phyloP scores from a whole-genome alignment of 139 green algal genomes.

The Chlamydomonas applanata region DNA sequence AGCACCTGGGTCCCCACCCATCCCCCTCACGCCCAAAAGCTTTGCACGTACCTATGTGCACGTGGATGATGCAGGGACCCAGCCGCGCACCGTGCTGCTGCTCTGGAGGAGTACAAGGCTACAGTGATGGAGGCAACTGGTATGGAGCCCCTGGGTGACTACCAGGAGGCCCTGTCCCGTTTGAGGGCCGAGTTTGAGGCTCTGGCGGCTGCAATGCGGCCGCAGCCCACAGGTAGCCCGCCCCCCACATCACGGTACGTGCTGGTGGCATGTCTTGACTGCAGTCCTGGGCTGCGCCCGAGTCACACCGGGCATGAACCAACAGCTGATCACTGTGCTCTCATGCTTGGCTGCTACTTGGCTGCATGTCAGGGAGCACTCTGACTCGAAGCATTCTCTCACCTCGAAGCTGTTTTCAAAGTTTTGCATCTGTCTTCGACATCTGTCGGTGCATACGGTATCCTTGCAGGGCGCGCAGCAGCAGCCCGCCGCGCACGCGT shows the following conservation, averaged over 20 bases:
- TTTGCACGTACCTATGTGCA: too few species aligned
- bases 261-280: too few species aligned
- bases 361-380: too few species aligned
- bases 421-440: too few species aligned
- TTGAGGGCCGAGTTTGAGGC: constrained; percentile 8
- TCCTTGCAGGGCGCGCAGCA: neutral
- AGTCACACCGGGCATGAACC: too few species aligned
- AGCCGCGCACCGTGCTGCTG: neutral
- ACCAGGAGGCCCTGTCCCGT: neutral
- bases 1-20: too few species aligned
- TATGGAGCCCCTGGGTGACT: neutral
- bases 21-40: too few species aligned
- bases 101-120: neutral
- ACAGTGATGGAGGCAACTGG: neutral
- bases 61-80: neutral
- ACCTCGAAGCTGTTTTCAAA: too few species aligned
- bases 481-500: neutral
- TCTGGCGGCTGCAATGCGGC: constrained; percentile 9
- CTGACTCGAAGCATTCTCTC: too few species aligned
- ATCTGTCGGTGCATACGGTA: neutral
- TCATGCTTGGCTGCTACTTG: too few species aligned
- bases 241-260: neutral
- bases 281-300: too few species aligned
- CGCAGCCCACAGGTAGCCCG: neutral
- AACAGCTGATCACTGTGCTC: too few species aligned